phyloP scores from a whole-genome alignment of 345 rosid genomes.

The Eucalyptus shirleyi region DNA sequence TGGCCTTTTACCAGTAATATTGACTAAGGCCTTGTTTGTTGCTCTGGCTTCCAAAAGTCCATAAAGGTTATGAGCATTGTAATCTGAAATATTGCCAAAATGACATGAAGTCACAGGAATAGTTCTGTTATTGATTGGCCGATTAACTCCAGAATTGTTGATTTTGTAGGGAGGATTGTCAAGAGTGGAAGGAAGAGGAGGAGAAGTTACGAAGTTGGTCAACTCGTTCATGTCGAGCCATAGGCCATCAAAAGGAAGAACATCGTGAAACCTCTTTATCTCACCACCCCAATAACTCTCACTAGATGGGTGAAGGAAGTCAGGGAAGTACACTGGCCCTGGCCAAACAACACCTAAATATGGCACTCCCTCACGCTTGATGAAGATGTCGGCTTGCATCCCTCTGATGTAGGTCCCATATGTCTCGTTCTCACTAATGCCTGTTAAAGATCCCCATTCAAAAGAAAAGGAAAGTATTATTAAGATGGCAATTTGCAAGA shows the following conservation, averaged over 20 bases:
- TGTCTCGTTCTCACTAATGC: slow-evolving; percentile 33
- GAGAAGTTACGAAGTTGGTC: slow-evolving; percentile 43
- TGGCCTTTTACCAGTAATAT: slow-evolving; percentile 43
- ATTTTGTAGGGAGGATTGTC: slow-evolving; percentile 71
- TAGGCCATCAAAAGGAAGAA: slow-evolving; percentile 47
- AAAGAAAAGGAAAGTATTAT: not conserved
- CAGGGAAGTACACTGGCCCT: slow-evolving; percentile 54
- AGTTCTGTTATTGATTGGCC: slow-evolving; percentile 21
- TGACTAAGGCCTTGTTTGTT: slow-evolving; percentile 41
- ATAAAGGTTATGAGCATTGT: slow-evolving; percentile 60
- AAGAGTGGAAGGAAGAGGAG: slow-evolving; percentile 18
- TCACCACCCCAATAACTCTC: slow-evolving; percentile 41
- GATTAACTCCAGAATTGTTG: slow-evolving; percentile 21
- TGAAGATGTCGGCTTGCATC: slow-evolving; percentile 42
- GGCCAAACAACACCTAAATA: slow-evolving; percentile 67
- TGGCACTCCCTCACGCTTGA: slow-evolving; percentile 40
- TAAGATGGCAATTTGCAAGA: not conserved
- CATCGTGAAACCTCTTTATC: slow-evolving; percentile 32
- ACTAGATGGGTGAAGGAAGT: slow-evolving; percentile 42
- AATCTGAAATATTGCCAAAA: slow-evolving; percentile 44
- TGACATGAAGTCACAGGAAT: slow-evolving; percentile 42
- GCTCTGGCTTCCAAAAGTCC: slow-evolving; percentile 53
- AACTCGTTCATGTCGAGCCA: slow-evolving; percentile 86
- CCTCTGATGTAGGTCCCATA: slow-evolving; percentile 52
- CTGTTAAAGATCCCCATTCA: slow-evolving; percentile 5